Conservation (phyloP, 768 basidiomycete genomes). For the Leccinum subtestaceum region DNA sequence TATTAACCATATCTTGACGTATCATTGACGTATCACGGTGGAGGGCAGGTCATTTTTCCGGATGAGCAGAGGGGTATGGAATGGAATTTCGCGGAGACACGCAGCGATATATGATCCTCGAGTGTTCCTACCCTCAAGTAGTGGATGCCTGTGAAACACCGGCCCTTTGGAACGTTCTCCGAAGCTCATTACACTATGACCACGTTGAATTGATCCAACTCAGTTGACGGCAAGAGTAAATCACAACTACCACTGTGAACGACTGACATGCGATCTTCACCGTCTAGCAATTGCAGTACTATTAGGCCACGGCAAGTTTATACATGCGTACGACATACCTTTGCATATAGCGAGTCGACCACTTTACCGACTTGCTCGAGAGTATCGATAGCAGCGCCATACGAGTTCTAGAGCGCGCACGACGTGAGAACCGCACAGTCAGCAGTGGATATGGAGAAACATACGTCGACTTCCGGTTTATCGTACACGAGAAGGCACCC, state of each 20-base stretch:
- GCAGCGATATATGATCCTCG: too few relatives aligned
- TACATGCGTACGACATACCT: slow-evolving; percentile 40
- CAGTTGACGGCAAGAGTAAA: neutral
- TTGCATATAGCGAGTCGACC: slow-evolving; percentile 90
- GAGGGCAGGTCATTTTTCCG: too few relatives aligned
- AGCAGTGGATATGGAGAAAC: slow-evolving; percentile 28
- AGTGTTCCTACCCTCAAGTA: neutral
- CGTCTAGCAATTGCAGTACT: slow-evolving; percentile 30
- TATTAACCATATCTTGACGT: too few relatives aligned
- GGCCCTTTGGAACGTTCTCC: neutral
- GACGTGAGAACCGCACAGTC: slow-evolving; percentile 1
- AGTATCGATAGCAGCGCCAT: slow-evolving; percentile 86
- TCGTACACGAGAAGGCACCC: slow-evolving; percentile 93
- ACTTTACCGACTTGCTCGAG: slow-evolving; percentile 89
- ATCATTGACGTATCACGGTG: too few relatives aligned
- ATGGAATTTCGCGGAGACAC: too few relatives aligned
- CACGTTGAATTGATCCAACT: neutral
- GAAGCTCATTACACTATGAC: neutral
- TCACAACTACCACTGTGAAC: neutral
- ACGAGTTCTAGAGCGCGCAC: slow-evolving; percentile 61
- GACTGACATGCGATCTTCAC: slow-evolving; percentile 40
- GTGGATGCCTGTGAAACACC: neutral
- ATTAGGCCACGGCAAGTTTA: neutral
- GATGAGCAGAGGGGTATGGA: too few relatives aligned
- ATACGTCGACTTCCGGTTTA: slow-evolving; percentile 77